Base-by-base conservation (phyloP, 2,329 filamentous ascomycete species). In the Claviceps monticola region DNA sequence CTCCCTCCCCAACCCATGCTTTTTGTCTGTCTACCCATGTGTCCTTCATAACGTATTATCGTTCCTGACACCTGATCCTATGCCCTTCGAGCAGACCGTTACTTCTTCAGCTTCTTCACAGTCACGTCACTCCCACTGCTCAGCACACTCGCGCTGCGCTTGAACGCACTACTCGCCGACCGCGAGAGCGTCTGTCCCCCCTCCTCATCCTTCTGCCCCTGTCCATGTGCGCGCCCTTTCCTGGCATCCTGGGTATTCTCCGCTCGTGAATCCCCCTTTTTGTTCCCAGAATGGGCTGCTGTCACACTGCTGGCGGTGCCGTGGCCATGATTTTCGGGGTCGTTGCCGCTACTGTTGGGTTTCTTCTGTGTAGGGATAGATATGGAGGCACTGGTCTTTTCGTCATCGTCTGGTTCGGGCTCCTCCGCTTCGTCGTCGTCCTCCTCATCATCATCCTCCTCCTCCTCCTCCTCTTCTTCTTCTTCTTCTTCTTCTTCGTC, bases 91-190 rank as follows among this genome's bases (percentile, higher is more conserved):
- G 29, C 29, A 34, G 29, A 11, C 5, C 13, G 7, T 19, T 17
- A 66, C 56, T 79, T 80, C 68, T 77, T 80, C 58, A 75, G 73
- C 54, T 76, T 70, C 64, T 81, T 81, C 3, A 67, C 60, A 57
- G 74, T 79, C 66, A 78, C 79, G 54, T 88, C 83, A 63, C 84
- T 88, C 5, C 71, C 70, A 16, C 74, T 71, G 64, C 86, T 91
- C 50, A 94, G 65, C 36, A 89, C 86, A 64, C 88, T 94, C 1
- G 87, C 87, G 63, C 88, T 93, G 54, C 88, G 78, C 71, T 94
- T 94, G 56, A 85, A 83, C 0, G 68, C 59, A 8, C 63, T 72
- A 55, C 68, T 71, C 14, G 62, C 64, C 2, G 68, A 68, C 45
- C 67, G 61, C 11, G 51, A 54, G 16, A 56, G 59, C 56, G 44